Conservation (phyloP, 1,284 basidiomycete genomes). For the Malassezia globosa region DNA sequence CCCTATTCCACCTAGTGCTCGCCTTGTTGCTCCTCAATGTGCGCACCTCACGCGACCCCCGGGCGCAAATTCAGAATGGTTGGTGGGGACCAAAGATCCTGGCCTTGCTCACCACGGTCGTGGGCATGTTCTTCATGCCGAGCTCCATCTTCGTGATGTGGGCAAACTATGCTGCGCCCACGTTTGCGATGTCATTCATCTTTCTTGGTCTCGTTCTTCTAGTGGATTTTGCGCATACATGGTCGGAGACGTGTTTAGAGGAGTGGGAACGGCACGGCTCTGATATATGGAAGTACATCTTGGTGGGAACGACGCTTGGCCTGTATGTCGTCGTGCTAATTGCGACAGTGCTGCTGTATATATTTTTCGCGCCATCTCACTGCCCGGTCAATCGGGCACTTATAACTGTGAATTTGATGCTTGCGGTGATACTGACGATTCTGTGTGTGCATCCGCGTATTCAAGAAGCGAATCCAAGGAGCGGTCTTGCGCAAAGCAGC, state of each 20-base stretch:
- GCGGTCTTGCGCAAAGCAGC: conserved; percentile 83
- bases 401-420: conserved; percentile 80
- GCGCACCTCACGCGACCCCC: conserved; percentile 73
- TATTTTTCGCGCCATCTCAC: conserved; percentile 74
- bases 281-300: conserved; percentile 88
- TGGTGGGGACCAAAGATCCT: conserved; percentile 99
- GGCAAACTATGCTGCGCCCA: conserved; percentile 81
- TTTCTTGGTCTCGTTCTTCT: conserved; percentile 86
- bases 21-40: conserved; percentile 72
- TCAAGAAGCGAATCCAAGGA: conserved; percentile 86
- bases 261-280: conserved; percentile 80
- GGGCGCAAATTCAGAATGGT: conserved; percentile 91
- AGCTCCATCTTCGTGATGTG: conserved; percentile 90
- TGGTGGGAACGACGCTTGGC: conserved; percentile 79
- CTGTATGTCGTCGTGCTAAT: conserved; percentile 75
- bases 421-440: conserved; percentile 69
- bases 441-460: conserved; percentile 73
- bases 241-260: conserved; percentile 91
- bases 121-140: conserved; percentile 78
- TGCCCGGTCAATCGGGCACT: conserved; percentile 89
- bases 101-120: conserved; percentile 66
- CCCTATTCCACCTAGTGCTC: conserved; percentile 75
- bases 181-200: conserved; percentile 88
- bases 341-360: conserved; percentile 76
- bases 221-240: conserved; percentile 96